Base-by-base conservation (phyloP, 2,329 filamentous ascomycete species). In the Botrytis pseudocinerea region DNA sequence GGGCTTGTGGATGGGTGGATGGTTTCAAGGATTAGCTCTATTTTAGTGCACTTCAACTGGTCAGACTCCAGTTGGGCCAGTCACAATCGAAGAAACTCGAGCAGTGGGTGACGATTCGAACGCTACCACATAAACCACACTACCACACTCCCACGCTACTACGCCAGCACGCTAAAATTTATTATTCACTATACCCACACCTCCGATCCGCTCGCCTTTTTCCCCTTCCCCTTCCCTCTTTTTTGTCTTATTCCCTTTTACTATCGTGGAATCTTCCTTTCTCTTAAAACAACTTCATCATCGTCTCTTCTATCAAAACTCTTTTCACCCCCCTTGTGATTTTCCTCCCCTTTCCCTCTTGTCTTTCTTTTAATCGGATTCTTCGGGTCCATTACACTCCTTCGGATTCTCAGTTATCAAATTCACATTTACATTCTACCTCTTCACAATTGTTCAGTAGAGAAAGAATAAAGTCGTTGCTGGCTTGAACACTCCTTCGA, bases 321-420 rank as follows among this genome's bases (percentile, higher is more conserved):
- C 51, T 28, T 28, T 32, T 14, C 14, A 14, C 51, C 75, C 69
- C 74, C 77, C 69, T 76, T 74, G 73, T 74, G 71, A 72, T 74
- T 73, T 73, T 74, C 75, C 78, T 80, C 76, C 79, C 76, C 78
- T 74, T 76, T 77, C 78, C 75, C 76, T 78, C 78, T 75, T 74
- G 77, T 79, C 77, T 76, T 79, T 80, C 77, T 76, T 73, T 68
- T 69, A 68, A 71, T 71, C 69, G 70, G 70, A 72, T 85, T 80
- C 86, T 86, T 81, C 85, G 84, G 84, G 81, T 80, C 82, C 82
- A 80, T 80, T 82, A 81, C 80, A 80, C 81, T 82, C 83, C 75
- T 81, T 81, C 77, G 78, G 78, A 77, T 77, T 75, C 72, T 59
- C 70, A 72, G 28, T 57, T 60, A 73, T 76, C 76, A 73, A 63